phyloP scores from a whole-genome alignment of 2,329 filamentous ascomycete species.

The Ophiostoma ulmi region DNA sequence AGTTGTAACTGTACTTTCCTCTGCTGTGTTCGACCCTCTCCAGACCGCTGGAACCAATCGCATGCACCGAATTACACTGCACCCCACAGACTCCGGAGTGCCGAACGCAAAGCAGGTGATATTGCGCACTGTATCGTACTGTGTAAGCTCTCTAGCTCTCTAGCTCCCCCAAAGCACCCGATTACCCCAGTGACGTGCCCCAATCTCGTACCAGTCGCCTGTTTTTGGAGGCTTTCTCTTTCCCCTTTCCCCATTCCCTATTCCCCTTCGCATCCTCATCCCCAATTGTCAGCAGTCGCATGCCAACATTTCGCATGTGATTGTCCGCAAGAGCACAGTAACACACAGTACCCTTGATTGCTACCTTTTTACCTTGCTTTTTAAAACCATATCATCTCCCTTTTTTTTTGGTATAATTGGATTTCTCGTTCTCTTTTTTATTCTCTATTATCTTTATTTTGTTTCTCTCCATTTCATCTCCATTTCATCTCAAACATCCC shows the following conservation, averaged over 20 bases:
- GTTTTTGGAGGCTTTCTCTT: not conserved
- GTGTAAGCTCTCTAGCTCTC: not conserved
- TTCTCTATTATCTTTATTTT: not conserved
- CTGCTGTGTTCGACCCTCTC: not conserved
- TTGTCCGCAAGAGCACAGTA: not conserved
- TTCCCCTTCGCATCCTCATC: not conserved
- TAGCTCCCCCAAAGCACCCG: not conserved
- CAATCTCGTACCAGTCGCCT: not conserved
- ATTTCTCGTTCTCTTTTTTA: not conserved
- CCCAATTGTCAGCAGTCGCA: constrained; percentile 9
- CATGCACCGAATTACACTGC: constrained; percentile 22
- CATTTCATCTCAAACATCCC: constrained; percentile 1
- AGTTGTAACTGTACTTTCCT: not conserved
- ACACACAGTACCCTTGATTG: not conserved
- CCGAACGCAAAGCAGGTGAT: constrained; percentile 4
- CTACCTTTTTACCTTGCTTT: not conserved
- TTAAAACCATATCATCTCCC: constrained; percentile 11
- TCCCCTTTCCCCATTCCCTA: not conserved
- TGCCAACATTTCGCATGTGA: constrained; percentile 17
- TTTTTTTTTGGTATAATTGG: not conserved
- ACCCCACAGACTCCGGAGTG: constrained; percentile 16
- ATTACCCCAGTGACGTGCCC: constrained; percentile 16
- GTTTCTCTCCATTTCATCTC: constrained; percentile 13
- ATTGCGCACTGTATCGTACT: constrained; percentile 8
- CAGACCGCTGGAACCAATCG: constrained; percentile 18